phyloP scores from a whole-genome alignment of 148 eudicot species.

The Heliosperma pusillum region DNA sequence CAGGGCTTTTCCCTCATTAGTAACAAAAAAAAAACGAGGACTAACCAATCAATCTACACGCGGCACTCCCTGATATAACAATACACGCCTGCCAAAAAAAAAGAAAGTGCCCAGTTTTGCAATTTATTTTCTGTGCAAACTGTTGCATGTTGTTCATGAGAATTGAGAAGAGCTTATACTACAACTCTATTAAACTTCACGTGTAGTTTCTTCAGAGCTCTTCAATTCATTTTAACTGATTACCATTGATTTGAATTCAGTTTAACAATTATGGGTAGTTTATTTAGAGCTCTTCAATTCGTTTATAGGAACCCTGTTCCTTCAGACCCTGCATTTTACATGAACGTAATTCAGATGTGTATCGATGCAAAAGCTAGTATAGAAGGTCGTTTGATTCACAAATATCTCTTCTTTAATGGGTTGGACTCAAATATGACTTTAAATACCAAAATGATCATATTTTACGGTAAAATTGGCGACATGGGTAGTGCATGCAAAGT shows the following conservation, averaged over 20 bases:
- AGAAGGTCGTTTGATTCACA: slow-evolving; percentile 31
- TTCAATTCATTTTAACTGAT: slow-evolving; percentile 44
- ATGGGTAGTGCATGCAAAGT: slow-evolving; percentile 33
- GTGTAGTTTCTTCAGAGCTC: no score
- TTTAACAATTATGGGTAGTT: slow-evolving; percentile 12
- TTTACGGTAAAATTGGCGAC: slow-evolving; percentile 27
- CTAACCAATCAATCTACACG: no score
- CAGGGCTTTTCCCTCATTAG: no score
- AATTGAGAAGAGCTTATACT: no score
- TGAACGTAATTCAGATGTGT: slow-evolving; percentile 27
- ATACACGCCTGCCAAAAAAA: no score
- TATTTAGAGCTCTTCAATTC: slow-evolving; percentile 18
- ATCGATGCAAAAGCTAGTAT: slow-evolving; percentile 27
- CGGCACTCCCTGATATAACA: no score
- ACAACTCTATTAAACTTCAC: no score
- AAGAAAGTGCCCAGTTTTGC: no score
- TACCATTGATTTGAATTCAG: slow-evolving; percentile 14
- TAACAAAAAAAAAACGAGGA: no score
- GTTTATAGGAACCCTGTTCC: slow-evolving; percentile 19
- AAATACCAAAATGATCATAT: slow-evolving; percentile 35
- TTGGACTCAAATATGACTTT: slow-evolving; percentile 19
- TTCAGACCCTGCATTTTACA: slow-evolving; percentile 22
- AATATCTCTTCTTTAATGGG: slow-evolving; percentile 26
- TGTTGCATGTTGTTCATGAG: no score
- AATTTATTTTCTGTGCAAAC: no score